Base-by-base conservation (phyloP, 305 asterid genomes). In the Rubia peregrina region DNA sequence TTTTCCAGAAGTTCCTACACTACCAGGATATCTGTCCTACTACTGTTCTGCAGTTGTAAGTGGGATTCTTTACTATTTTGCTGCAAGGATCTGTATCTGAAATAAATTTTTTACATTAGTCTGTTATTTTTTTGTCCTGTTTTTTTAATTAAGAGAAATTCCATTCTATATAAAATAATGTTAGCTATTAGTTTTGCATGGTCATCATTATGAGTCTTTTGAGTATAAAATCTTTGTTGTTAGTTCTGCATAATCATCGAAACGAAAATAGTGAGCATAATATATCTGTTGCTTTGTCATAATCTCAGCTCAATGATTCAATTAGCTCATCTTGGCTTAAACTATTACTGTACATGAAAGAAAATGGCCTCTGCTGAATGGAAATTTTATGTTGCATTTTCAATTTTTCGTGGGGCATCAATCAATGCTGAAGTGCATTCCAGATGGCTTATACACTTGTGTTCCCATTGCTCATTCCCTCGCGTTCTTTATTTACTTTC, bases 311-410 rank as follows among this genome's bases (percentile, higher is more conserved):
- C 60, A 11, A 73, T 60, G 53, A 38, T 49, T 16, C 21, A 49
- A 10, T 14, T 49, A 49, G 13, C 76, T 74, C 75, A 70, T 66
- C 26, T 73, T 67, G 78, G 64, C 64, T 71, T 75, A 51, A 73
- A 21, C 61, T 64, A 59, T 74, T 81, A 67, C 46, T 41, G 66
- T 78, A 49, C 75, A 94, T 96, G 97, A 96, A 82, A 94, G 82
- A 80, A 88, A 88, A 61, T 94, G 97, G 98, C 96, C 97, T 53
- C 80, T 42, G 77, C 84, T 79, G 80, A 87, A 22, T 94, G 98
- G 98, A 94, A 88, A 83, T 94, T 91, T 73, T 94, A 91, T 72
- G 73, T 94, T 57, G 96, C 98, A 69, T 94, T 94, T 78, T 88
- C 96, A 9, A 80, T 94, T 72, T 94, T 94, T 80, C 97, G 98